Base-by-base conservation (phyloP, 2,329 filamentous ascomycete genomes). In the Colletotrichum tofieldiae region DNA sequence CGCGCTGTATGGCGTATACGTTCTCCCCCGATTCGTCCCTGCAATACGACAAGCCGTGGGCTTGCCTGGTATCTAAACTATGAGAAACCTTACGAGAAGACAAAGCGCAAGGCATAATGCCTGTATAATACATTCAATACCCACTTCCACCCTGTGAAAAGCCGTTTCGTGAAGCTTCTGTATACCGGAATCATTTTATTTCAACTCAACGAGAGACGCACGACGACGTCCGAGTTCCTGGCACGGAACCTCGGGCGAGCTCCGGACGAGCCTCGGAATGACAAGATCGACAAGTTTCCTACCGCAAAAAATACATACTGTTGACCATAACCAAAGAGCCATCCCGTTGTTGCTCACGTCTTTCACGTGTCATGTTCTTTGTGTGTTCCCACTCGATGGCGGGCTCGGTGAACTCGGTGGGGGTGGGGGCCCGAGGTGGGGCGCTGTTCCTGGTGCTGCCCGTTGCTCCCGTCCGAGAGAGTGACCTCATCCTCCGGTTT, bases 21-120 rank as follows among this genome's bases (percentile, higher is more conserved):
- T 88, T 43, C 79, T 90, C 16, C 88, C 88, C 20, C 81, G 88
- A 11, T 85, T 86, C 72, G 78, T 88, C 37, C 87, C 88, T 1
- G 81, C 77, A 0, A 18, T 88, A 43, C 80, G 88, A 29, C 77
- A 80, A 12, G 59, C 88, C 2, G 66, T 89, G 51, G 88, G 88
- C 0, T 71, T 89, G 51, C 88, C 88, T 1, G 88, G 87, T 0
- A 83, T 89, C 79, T 89, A 79, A 77, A 37, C 12, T 9, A 11
- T 26, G 8, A 20, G 26, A 18, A n/a, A 37, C 32, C 9, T 11
- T 7, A 23, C 5, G 11, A 18, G 8, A 32, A n/a, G 23, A 20
- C 7, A 54, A 18, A 29, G 9, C 11, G 2, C 20, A 1, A 41
- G 55, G 55, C 32, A 5, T 26, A 26, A 9, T 41, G 37, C 37